Base-by-base conservation (phyloP, 2,329 filamentous ascomycete species). In the Orbilia oligospora region DNA sequence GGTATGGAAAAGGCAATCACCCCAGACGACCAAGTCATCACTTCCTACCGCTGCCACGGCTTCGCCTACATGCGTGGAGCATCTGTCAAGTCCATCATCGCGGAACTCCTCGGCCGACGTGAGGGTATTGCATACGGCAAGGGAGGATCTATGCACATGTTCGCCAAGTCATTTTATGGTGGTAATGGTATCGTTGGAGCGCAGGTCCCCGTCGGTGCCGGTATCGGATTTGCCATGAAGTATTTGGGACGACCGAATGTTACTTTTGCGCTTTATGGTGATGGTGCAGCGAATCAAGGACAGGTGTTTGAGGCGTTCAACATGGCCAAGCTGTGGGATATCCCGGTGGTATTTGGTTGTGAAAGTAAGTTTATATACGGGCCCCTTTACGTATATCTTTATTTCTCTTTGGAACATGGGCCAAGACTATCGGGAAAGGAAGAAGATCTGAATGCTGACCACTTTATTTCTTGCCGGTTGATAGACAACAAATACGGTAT, bases 71-170 rank as follows among this genome's bases (percentile, higher is more conserved):
- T 99, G 95, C 94, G 96, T 82, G 96, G 96, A 82, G 96, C 90
- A 82, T 90, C 90, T 81, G 91, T 97, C 83, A 92, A 94, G 84
- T 93, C 92, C 83, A 97, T 98, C 86, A 97, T 98, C 83, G 95
- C 95, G 83, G 95, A 98, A 88, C 90, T 98, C 82, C 90, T 99
- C 71, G 96, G 96, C 83, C 92, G 96, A 83, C 91, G 95, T 85
- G 93, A 97, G 86, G 96, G 96, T 87, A 97, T 99, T 84, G 92
- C 96, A 80, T 97, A 97, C 88, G 96, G 96, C 86, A 99, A 99
- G 90, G 96, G 96, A 86, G 96, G 96, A 81, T 97, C 94, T 81
- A 99, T 99, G 96, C 96, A 99, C 89, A 99, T 99, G 96, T 99
- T 99, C 88, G 88, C 94, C 83, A 94, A 94, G 86, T 93, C 93